phyloP scores from a whole-genome alignment of 169 alveolate species.

The Blepharisma undulans region DNA sequence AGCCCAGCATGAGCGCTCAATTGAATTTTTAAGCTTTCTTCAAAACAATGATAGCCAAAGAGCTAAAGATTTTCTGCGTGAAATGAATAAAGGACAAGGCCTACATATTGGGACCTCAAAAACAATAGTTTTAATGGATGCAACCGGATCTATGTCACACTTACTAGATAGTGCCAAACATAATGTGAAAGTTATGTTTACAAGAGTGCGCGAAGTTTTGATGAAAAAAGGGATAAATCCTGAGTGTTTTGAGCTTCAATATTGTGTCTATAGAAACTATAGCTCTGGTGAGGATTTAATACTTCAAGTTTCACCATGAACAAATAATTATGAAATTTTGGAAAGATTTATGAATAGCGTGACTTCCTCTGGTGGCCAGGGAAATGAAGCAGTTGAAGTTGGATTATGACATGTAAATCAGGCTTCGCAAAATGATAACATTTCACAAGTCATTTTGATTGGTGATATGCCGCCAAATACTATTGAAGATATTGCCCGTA shows the following conservation, averaged over 20 bases:
- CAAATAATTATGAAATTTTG: not conserved
- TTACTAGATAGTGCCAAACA: not conserved
- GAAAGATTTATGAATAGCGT: not conserved
- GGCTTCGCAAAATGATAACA: not conserved
- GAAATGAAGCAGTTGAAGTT: not conserved
- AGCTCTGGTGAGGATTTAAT: not conserved
- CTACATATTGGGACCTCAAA: not conserved
- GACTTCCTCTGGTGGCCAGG: not conserved
- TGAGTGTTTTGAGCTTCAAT: not conserved
- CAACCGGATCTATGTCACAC: not conserved
- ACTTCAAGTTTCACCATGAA: not conserved
- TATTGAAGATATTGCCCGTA: not conserved
- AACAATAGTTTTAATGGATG: not conserved
- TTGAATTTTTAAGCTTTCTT: not conserved
- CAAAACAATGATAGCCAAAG: not conserved
- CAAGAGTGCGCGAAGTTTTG: not conserved
- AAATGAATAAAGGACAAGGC: not conserved
- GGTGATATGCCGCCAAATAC: not conserved
- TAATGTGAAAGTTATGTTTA: not conserved
- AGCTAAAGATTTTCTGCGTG: not conserved
- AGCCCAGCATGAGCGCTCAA: not conserved
- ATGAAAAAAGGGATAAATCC: no score
- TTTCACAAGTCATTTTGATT: not conserved
- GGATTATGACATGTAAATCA: not conserved
- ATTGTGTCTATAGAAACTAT: not conserved